Evolutionary conservation across 169 alveolate species (phyloP), one percentile per base, ranked within the genome.

Genomic region (Plasmodium adleri): DNA sequence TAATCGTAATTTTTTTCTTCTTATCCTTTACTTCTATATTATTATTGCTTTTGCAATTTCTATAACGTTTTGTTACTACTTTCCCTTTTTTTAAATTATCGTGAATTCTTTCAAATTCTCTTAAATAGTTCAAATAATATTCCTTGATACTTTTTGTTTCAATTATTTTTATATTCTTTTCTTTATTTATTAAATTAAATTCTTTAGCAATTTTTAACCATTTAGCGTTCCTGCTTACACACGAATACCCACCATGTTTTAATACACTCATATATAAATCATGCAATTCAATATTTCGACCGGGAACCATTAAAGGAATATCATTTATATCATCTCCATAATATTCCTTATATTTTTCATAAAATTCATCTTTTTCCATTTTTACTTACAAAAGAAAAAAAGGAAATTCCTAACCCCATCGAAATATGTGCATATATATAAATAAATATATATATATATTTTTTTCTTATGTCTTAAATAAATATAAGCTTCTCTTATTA

Each of bases 71-170:
- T 6, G 90, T 68, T 45, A 71, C 56, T 45, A 60, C 12, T 50
- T 85, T 85, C 47, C 92, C 92, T 66, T 85, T 85, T 71, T 72
- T 70, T 58, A 72, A 15, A 54, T 85, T 85, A 5, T 85, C 92
- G 49, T 85, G 92, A 15, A 85, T 85, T 26, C 92, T 70, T 70
- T 85, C 92, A 63, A 85, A 85, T 13, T 85, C 92, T 60, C 92
- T 71, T 4, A 85, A 32, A 70, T 85, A 85, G n/a, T 72, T 85
- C 24, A 85, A 63, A 73, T 85, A 85, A 63, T 85, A 85, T 22
- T 85, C 92, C 56, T 85, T 85, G 3, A 85, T 85, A 56, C 54
- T 20, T 47, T 47, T 70, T 6, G 45, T 71, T 59, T 85, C 92
- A 22, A 70, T 71, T 26, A 85, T 52, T 50, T 66, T 70, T 59